Percentiles rank a stretch among this genome's conserved stretches.
These are phyloP conservation scores for Agastache rugosa DNA, from an alignment of 257 asterid species.

Conservation along the genomic window DNA sequence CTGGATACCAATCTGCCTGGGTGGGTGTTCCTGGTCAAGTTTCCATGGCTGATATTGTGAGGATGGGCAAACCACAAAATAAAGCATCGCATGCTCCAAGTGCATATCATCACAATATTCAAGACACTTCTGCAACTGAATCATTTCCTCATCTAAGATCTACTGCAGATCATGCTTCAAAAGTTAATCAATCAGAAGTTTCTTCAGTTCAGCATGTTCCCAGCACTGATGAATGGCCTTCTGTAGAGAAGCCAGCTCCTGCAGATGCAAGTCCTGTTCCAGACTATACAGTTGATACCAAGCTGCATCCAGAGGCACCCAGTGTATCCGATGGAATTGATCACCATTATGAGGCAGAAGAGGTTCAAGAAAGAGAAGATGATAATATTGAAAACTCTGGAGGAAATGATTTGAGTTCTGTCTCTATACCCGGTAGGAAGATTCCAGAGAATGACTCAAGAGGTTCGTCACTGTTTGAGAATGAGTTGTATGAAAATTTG, in stretches of 20 bases:
- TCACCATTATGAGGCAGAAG: constrained; percentile 52
- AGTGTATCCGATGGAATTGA: constrained; percentile 42
- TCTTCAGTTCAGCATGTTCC: constrained; percentile 50
- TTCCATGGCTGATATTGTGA: constrained; percentile 91
- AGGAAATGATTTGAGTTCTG: constrained; percentile 48
- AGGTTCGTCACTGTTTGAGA: constrained; percentile 57
- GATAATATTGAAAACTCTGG: constrained; percentile 48
- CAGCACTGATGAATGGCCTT: constrained; percentile 72
- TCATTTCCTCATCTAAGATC: constrained; percentile 38
- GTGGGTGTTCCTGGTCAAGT: constrained; percentile 50
- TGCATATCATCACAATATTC: constrained; percentile 58
- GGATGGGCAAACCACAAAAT: constrained; percentile 82
- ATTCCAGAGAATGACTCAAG: constrained; percentile 60
- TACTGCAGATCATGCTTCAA: constrained; percentile 46
- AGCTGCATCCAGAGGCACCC: constrained; percentile 56
- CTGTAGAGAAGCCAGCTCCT: constrained; percentile 61
- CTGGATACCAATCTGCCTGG: constrained; percentile 72
- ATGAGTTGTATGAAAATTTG: constrained; percentile 44
- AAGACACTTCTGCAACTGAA: constrained; percentile 45
- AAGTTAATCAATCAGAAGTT: constrained; percentile 46
- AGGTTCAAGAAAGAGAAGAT: constrained; percentile 54
- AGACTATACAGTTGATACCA: constrained; percentile 52
- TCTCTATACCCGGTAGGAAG: constrained; percentile 53
- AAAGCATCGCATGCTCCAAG: constrained; percentile 46
- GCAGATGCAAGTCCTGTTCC: constrained; percentile 41